Percentiles rank a stretch among this genome's conserved stretches.
These are phyloP conservation scores for Sarcocystis neurona DNA, from an alignment of 169 alveolate genomes.

Conservation along the genomic window DNA sequence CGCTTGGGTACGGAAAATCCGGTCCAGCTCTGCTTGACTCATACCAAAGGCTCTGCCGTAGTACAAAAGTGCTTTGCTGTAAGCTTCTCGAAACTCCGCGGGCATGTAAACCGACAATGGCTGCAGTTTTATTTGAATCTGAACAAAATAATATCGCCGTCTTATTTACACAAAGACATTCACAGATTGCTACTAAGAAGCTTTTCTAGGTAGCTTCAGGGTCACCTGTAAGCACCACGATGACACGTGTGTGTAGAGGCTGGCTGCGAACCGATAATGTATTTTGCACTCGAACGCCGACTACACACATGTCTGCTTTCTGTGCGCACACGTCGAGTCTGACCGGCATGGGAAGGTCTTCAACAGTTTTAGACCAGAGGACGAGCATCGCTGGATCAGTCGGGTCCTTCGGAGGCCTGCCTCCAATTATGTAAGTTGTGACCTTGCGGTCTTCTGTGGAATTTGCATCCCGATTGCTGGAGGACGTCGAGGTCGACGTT, in stretches of 20 bases:
- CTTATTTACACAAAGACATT: background rate
- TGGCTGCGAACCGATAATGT: background rate
- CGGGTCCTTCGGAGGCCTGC: slow-evolving; percentile 57
- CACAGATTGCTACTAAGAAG: background rate
- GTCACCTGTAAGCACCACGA: background rate
- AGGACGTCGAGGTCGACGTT: background rate
- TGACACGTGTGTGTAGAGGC: background rate
- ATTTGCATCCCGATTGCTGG: background rate
- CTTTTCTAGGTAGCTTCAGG: background rate
- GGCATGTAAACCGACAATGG: slow-evolving; percentile 17
- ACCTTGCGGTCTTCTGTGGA: background rate
- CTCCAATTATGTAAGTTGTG: slow-evolving; percentile 46
- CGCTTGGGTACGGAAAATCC: background rate
- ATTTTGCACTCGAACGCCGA: background rate
- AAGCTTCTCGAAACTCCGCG: slow-evolving; percentile 7
- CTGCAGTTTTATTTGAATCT: slow-evolving; percentile 32
- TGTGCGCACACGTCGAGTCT: background rate
- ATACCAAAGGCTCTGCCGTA: slow-evolving; percentile 48
- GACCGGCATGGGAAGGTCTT: slow-evolving; percentile 61
- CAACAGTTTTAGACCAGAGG: slow-evolving; percentile 57
- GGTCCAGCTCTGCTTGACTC: slow-evolving; percentile 13
- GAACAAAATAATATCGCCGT: background rate
- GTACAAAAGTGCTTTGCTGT: slow-evolving; percentile 13
- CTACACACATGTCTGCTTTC: background rate
- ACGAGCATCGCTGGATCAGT: slow-evolving; percentile 33